Evolutionary conservation across 768 basidiomycete species (phyloP).

Genomic region (Boletus subparvulus): DNA sequence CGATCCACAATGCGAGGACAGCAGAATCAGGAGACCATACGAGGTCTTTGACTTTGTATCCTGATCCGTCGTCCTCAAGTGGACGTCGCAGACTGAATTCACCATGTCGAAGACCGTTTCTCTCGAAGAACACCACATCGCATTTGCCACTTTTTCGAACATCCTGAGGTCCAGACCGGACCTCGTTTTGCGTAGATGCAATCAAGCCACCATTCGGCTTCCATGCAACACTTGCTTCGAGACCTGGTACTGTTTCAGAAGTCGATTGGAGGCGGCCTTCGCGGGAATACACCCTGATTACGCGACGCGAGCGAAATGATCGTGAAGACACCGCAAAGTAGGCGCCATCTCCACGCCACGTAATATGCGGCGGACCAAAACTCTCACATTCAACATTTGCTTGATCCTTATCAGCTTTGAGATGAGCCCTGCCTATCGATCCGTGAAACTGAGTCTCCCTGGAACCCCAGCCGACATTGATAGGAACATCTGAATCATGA

Average conservation of each 20-base stretch:
- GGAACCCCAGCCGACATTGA: conserved; percentile 97
- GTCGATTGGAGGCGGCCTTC: conserved; percentile 77
- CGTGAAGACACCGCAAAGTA: conserved; percentile 84
- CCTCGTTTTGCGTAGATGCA: conserved; percentile 69
- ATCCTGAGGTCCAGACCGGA: conserved; percentile 73
- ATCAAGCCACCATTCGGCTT: conserved; percentile 87
- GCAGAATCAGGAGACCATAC: conserved; percentile 89
- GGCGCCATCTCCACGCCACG: conserved; percentile 92
- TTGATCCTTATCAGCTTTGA: conserved; percentile 52
- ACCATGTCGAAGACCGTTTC: conserved; percentile 90
- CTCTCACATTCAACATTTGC: conserved; percentile 47
- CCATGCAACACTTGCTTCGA: conserved; percentile 83
- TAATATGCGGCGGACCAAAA: conserved; percentile 64
- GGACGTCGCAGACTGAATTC: conserved; percentile 67
- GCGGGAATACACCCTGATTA: conserved; percentile 33
- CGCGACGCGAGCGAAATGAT: conserved; percentile 39
- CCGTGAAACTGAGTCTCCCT: conserved; percentile 98
- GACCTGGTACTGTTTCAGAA: conserved; percentile 76
- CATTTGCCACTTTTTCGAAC: conserved; percentile 66
- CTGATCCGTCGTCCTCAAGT: conserved; percentile 46
- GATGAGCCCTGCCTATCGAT: conserved; percentile 75
- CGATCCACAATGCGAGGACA: conserved; percentile 83
- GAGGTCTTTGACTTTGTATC: conserved; percentile 73
- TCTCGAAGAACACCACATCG: conserved; percentile 91
- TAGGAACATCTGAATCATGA: conserved; percentile 65